These are phyloP conservation scores for Suillus hirtellus DNA, from an alignment of 768 basidiomycete genomes.

Conservation along the genomic window DNA sequence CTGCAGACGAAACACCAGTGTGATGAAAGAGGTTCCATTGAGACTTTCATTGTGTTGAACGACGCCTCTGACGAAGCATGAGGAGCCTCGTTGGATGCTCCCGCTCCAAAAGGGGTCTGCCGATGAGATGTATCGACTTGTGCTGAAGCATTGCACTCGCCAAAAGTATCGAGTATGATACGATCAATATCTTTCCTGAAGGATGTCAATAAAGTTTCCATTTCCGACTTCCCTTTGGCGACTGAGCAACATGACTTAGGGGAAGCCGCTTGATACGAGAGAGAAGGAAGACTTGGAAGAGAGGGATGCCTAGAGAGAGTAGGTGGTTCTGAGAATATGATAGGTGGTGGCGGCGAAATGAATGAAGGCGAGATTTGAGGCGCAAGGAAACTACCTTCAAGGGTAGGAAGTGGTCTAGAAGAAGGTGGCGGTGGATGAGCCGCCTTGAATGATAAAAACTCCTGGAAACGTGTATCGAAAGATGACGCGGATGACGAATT, in stretches of 20 bases:
- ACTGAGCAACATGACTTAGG: constrained; percentile 43
- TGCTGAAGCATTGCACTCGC: constrained; percentile 18
- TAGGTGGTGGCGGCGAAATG: constrained; percentile 28
- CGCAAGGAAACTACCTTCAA: background rate
- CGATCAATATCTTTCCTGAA: constrained; percentile 58
- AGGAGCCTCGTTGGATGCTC: background rate
- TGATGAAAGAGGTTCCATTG: constrained; percentile 6
- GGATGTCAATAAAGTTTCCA: constrained; percentile 45
- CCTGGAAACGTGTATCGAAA: background rate
- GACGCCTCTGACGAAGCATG: background rate
- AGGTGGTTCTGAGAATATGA: constrained; percentile 32
- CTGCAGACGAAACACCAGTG: constrained; percentile 35
- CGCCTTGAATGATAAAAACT: background rate
- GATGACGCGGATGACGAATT: background rate
- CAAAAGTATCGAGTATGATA: constrained; percentile 41
- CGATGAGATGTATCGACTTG: background rate
- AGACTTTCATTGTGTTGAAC: background rate
- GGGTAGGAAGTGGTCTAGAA: constrained; percentile 9
- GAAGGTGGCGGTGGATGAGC: background rate
- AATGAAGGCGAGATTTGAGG: constrained; percentile 5
- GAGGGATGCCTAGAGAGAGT: background rate
- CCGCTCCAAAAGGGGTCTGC: background rate
- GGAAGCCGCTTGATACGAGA: constrained; percentile 13
- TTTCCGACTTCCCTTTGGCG: constrained; percentile 48
- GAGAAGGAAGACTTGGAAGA: constrained; percentile 21